phyloP scores from a whole-genome alignment of 441 rosid genomes.

The Eruca vesicaria region DNA sequence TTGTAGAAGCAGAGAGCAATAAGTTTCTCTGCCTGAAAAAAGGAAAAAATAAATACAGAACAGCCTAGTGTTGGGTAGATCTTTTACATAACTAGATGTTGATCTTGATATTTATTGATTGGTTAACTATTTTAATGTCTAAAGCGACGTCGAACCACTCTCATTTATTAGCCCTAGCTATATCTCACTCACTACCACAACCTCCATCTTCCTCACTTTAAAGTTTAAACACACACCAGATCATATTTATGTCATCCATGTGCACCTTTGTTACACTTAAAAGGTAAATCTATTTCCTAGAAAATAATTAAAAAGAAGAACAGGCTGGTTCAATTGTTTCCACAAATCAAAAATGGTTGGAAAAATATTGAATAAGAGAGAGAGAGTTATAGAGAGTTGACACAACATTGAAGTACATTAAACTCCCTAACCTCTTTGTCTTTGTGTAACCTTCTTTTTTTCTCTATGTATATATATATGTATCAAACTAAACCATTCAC shows the following conservation, averaged over 20 bases:
- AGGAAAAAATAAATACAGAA: neutral
- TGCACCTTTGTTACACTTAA: constrained; percentile 10
- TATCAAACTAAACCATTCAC: constrained; percentile 19
- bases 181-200: constrained; percentile 30
- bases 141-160: constrained; percentile 36
- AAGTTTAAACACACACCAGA: constrained; percentile 27
- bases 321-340: constrained; percentile 24
- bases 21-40: constrained; percentile 3
- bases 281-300: neutral
- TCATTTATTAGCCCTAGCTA: constrained; percentile 31
- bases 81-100: constrained; percentile 11
- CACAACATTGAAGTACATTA: constrained; percentile 19
- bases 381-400: neutral
- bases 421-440: constrained; percentile 20
- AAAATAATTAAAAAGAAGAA: neutral
- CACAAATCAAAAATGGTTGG: constrained; percentile 24
- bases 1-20: constrained; percentile 11
- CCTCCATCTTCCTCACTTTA: constrained; percentile 36
- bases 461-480: constrained; percentile 12
- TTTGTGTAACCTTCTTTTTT: neutral
- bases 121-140: neutral
- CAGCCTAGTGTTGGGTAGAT: neutral
- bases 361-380: constrained; percentile 22
- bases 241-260: constrained; percentile 33
- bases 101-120: no score